A percentile compares a stretch with the other conserved stretches of the same genome.
Evolutionary conservation across 2,329 filamentous ascomycete genomes (phyloP).

Genomic region (Ascocoryne sarcoides): DNA sequence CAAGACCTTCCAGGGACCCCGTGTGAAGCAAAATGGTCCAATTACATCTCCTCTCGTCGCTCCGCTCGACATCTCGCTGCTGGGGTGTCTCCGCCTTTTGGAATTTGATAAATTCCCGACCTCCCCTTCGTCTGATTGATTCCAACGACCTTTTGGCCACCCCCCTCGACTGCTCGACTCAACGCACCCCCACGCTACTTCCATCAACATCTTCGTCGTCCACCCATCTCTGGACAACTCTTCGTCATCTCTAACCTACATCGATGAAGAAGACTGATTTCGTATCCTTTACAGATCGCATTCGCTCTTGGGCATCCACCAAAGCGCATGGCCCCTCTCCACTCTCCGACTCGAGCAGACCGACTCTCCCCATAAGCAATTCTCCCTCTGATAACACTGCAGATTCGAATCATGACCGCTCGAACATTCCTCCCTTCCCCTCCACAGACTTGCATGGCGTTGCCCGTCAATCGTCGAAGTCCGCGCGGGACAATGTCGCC

Average conservation of each 20-base stretch:
- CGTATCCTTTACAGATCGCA: constrained; percentile 44
- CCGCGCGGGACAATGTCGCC: constrained; percentile 26
- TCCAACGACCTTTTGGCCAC: no score
- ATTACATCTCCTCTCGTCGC: no score
- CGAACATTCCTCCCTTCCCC: constrained; percentile 18
- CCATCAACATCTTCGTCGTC: no score
- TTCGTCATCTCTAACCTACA: constrained; percentile 12
- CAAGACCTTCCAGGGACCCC: no score
- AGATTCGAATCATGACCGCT: constrained; percentile 16
- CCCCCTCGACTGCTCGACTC: no score
- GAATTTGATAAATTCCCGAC: no score
- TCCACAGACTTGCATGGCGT: constrained; percentile 22
- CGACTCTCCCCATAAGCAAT: constrained; percentile 33
- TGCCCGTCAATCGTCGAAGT: constrained; percentile 19
- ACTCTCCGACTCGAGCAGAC: constrained; percentile 30
- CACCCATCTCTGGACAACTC: not conserved
- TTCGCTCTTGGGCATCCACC: constrained; percentile 45
- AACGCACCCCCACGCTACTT: no score
- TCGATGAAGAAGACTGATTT: constrained; percentile 55
- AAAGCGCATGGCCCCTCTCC: constrained; percentile 44
- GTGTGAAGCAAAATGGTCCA: no score
- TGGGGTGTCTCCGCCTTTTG: no score
- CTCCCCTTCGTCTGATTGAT: no score
- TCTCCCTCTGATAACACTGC: constrained; percentile 15
- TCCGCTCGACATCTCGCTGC: no score